A percentile compares a stretch with the other conserved stretches of the same genome.
These are phyloP conservation scores for Erodium trifolium DNA, from an alignment of 441 rosid genomes.

Conservation along the genomic window DNA sequence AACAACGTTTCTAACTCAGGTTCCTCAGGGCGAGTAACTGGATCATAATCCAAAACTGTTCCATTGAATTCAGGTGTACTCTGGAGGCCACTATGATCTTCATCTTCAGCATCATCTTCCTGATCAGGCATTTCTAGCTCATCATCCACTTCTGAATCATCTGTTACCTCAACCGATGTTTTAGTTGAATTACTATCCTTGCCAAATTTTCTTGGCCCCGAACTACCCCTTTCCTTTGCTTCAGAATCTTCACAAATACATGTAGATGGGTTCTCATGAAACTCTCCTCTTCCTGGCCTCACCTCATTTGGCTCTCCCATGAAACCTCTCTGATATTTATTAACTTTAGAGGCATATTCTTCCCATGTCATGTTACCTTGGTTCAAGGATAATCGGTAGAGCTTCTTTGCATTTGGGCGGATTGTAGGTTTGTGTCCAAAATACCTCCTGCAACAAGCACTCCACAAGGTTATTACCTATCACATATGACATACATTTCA, in stretches of 20 bases:
- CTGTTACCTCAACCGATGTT: conserved; percentile 31
- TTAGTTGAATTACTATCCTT: conserved; percentile 33
- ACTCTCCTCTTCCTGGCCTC: conserved; percentile 36
- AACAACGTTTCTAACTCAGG: conserved; percentile 29
- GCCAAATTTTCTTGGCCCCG: conserved; percentile 38
- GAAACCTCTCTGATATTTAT: conserved; percentile 71
- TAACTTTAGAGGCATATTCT: conserved; percentile 65
- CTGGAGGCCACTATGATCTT: conserved; percentile 12
- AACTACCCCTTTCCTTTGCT: conserved; percentile 33
- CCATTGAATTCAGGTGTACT: conserved; percentile 17
- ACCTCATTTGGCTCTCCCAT: conserved; percentile 85
- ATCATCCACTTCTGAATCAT: conserved; percentile 36
- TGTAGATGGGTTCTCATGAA: conserved; percentile 86
- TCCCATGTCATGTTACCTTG: conserved; percentile 76
- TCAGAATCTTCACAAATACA: conserved; percentile 64
- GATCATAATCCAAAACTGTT: conserved; percentile 11
- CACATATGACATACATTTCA: conserved; percentile 8
- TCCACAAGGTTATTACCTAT: conserved; percentile 20
- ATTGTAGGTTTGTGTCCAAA: conserved; percentile 92
- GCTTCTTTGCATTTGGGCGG: conserved; percentile 87
- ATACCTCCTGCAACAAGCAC: conserved; percentile 54
- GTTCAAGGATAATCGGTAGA: conserved; percentile 57
- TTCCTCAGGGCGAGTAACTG: conserved; percentile 21
- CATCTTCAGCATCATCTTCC: conserved; percentile 25
- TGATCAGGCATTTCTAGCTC: conserved; percentile 36